Evolutionary conservation across 2,329 filamentous ascomycete species (phyloP).

Genomic region (Helicocarpus griseus): DNA sequence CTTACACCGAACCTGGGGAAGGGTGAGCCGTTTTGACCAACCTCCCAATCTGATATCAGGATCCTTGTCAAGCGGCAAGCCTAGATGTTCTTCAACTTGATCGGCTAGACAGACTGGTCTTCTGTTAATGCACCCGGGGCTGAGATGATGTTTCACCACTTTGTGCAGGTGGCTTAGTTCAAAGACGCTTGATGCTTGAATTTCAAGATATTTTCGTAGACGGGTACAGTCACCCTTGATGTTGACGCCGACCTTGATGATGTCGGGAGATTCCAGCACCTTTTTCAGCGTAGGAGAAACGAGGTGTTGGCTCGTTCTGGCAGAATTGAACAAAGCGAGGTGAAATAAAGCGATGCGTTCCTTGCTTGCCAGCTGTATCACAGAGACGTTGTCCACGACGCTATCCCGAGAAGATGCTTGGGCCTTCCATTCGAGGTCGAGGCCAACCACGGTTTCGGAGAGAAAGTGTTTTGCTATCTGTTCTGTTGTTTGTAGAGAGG

Average conservation of each 20-base stretch:
- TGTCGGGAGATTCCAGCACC: slow-evolving; percentile 59
- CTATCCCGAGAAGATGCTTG: slow-evolving; percentile 39
- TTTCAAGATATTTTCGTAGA: slow-evolving; percentile 53
- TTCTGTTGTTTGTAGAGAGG: slow-evolving; percentile 57
- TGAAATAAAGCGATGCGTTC: slow-evolving; percentile 75
- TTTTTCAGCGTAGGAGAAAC: slow-evolving; percentile 60
- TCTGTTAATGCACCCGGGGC: slow-evolving; percentile 54
- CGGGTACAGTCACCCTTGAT: slow-evolving; percentile 64
- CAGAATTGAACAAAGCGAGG: slow-evolving; percentile 52
- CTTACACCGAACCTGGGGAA: slow-evolving; percentile 62
- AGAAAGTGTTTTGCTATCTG: slow-evolving; percentile 56
- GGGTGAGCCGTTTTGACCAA: slow-evolving; percentile 57
- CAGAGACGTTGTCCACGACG: slow-evolving; percentile 60
- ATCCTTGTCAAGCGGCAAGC: slow-evolving; percentile 67
- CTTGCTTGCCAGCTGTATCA: slow-evolving; percentile 74
- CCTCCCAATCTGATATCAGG: slow-evolving; percentile 59
- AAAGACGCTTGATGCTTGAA: slow-evolving; percentile 58
- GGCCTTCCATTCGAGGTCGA: slow-evolving; percentile 78
- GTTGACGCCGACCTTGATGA: slow-evolving; percentile 68
- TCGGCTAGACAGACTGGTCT: slow-evolving; percentile 54
- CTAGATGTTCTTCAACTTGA: slow-evolving; percentile 62
- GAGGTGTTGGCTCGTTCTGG: slow-evolving; percentile 40
- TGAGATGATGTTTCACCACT: slow-evolving; percentile 56
- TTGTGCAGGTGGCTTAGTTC: slow-evolving; percentile 78
- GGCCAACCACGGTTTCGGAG: slow-evolving; percentile 63